These are phyloP conservation scores for Alternaria sp. DNA, from an alignment of 2,329 filamentous ascomycete species.

Conservation along the genomic window DNA sequence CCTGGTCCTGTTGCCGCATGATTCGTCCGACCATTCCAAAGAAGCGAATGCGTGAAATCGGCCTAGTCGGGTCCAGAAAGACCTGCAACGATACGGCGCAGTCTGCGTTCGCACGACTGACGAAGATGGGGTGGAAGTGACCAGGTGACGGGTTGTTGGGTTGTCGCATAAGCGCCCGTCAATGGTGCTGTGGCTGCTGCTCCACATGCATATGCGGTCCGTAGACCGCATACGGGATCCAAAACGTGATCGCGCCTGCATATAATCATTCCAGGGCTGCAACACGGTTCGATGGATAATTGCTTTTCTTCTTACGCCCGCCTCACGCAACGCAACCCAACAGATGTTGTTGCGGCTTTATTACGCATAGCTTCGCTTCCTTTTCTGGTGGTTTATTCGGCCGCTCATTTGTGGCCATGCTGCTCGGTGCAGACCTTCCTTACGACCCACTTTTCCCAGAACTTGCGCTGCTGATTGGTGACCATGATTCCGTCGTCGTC, in stretches of 20 bases:
- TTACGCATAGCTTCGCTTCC: neutral
- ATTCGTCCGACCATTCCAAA: neutral
- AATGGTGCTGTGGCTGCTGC: constrained; percentile 19
- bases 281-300: constrained; percentile 6
- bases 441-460: constrained; percentile 64
- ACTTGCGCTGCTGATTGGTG: constrained; percentile 58
- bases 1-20: neutral
- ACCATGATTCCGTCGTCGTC: constrained; percentile 59
- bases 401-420: constrained; percentile 47
- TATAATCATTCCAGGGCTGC: neutral
- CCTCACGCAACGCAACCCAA: neutral
- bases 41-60: neutral
- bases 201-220: constrained; percentile 20
- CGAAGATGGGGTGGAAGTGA: neutral
- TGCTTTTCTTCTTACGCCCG: constrained; percentile 1
- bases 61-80: neutral
- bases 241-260: constrained; percentile 20
- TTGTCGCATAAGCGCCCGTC: constrained; percentile 30
- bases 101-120: neutral
- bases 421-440: constrained; percentile 53
- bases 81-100: neutral
- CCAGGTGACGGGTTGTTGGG: constrained; percentile 14
- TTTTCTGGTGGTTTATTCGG: neutral
- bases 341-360: neutral
- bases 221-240: constrained; percentile 16